Base-by-base conservation (phyloP, 345 rosid genomes). In the Boechera retrofracta region DNA sequence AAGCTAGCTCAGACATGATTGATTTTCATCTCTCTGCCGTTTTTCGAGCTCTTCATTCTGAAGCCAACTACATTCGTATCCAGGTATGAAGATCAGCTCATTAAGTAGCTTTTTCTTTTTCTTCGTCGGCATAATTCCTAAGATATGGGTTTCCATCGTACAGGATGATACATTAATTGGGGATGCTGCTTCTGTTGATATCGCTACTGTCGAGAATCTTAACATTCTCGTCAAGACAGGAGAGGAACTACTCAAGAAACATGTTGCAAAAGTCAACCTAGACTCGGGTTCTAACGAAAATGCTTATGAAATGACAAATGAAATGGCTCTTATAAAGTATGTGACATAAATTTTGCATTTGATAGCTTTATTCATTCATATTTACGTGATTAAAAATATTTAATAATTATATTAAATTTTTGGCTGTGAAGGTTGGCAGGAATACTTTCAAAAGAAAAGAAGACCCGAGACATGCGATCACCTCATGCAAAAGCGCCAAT, bases 1-100 rank as follows among this genome's bases (percentile, higher is more conserved):
- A 90, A 56, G 93, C 93, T 0, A 88, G 96, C 31, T 68, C 82
- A 4, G 90, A 89, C 61, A 84, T 89, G 89, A 86, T 87, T 38
- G 97, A 91, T 72, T 72, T 76, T 48, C 91, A 89, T 71, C 71
- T 88, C 28, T 77, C 86, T 10, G 58, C 77, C 0, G 85, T 89
- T 1, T 91, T 88, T 24, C 77, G 77, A 52, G 85, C 91, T 56
- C 84, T 89, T 0, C 81, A 72, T 13, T 78, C 82, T 1, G 84
- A 84, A 47, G 62, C 81, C 5, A 89, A 82, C 33, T 81, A 69
- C 48, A 75, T 83, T 49, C 71, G 84, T 4, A 77, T 81, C 45
- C 84, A 81, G 76, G 84, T 80, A 26, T 11, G 16, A 47, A 26
- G 24, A 42, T 57, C 6, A 58, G 12, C 10, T 52, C 41, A 32